Evolutionary conservation across 2,329 filamentous ascomycete genomes (phyloP).

Genomic region (Karstenula rhodostoma): DNA sequence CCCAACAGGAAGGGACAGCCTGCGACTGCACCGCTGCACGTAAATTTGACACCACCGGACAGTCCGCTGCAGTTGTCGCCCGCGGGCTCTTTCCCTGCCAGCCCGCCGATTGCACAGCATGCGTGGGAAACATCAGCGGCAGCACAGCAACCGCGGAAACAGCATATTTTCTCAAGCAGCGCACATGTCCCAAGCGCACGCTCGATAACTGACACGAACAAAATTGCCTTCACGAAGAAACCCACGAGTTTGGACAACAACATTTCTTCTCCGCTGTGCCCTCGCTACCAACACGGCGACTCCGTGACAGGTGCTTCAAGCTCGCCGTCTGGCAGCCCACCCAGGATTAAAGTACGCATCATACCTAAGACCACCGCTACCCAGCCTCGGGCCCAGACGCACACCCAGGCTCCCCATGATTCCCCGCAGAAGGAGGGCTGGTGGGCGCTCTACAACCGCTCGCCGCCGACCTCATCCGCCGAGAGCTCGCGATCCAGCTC

Average conservation of each 20-base stretch:
- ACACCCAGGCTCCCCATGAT: slow-evolving; percentile 8
- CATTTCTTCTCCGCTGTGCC: slow-evolving; percentile 8
- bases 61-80: slow-evolving; percentile 22
- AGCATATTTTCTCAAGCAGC: background rate
- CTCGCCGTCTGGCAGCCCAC: slow-evolving; percentile 12
- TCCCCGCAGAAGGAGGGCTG: slow-evolving; percentile 27
- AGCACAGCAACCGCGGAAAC: background rate
- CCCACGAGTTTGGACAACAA: slow-evolving; percentile 17
- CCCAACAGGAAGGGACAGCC: slow-evolving; percentile 9
- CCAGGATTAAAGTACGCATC: slow-evolving; percentile 33
- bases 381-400: slow-evolving; percentile 3
- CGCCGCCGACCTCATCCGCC: slow-evolving; percentile 16
- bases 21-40: slow-evolving; percentile 10
- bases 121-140: slow-evolving; percentile 19
- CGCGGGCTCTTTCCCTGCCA: slow-evolving; percentile 38
- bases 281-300: slow-evolving; percentile 22
- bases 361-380: slow-evolving; percentile 22
- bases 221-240: slow-evolving; percentile 25
- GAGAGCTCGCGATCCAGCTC: slow-evolving; percentile 29
- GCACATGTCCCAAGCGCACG: slow-evolving; percentile 12
- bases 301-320: slow-evolving; percentile 18
- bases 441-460: slow-evolving; percentile 26
- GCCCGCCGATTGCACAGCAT: slow-evolving; percentile 31
- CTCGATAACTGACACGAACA: slow-evolving; percentile 18
- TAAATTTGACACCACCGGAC: slow-evolving; percentile 17